Evolutionary conservation across 768 basidiomycete genomes (phyloP), one percentile per base, ranked within the genome.

Genomic region (Fomitopsis pulvina): DNA sequence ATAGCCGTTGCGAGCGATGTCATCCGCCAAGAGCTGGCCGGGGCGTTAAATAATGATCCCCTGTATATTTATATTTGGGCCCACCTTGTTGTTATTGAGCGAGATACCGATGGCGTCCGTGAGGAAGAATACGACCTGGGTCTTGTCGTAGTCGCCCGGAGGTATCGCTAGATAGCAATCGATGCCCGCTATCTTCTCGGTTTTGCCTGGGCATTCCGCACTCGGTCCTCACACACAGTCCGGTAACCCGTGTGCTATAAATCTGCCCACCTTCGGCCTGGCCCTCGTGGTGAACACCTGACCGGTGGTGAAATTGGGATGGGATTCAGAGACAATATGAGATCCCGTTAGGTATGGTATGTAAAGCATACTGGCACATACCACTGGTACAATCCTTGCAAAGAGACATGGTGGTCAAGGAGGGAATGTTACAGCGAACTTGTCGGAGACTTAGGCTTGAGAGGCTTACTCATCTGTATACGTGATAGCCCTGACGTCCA

Each of bases 381-480:
- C 82, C 80, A 61, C 69, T 69, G 48, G 81, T 52, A 50, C 82
- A 85, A 57, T 83, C 62, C 51, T 71, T 66, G 65, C 80, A 80
- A 51, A 79, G 66, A 62, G 73, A 74, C 79, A 80, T 79, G 42
- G 41, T 50, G 49, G n/a, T n/a, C n/a, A n/a, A n/a, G n/a, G n/a
- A n/a, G n/a, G n/a, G n/a, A n/a, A n/a, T n/a, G n/a, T n/a, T n/a
- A n/a, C n/a, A n/a, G n/a, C n/a, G n/a, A n/a, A n/a, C n/a, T n/a
- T n/a, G n/a, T n/a, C n/a, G n/a, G n/a, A n/a, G n/a, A n/a, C n/a
- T n/a, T n/a, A n/a, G n/a, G n/a, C n/a, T n/a, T n/a, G n/a, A n/a
- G n/a, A n/a, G n/a, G n/a, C n/a, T n/a, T n/a, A n/a, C n/a, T n/a
- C n/a, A n/a, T n/a, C n/a, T n/a, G n/a, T n/a, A n/a, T n/a, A n/a